Evolutionary conservation across 495 filamentous ascomycete genomes (phyloP), one percentile per base, ranked within the genome.

Genomic region (Penicillium lividum): DNA sequence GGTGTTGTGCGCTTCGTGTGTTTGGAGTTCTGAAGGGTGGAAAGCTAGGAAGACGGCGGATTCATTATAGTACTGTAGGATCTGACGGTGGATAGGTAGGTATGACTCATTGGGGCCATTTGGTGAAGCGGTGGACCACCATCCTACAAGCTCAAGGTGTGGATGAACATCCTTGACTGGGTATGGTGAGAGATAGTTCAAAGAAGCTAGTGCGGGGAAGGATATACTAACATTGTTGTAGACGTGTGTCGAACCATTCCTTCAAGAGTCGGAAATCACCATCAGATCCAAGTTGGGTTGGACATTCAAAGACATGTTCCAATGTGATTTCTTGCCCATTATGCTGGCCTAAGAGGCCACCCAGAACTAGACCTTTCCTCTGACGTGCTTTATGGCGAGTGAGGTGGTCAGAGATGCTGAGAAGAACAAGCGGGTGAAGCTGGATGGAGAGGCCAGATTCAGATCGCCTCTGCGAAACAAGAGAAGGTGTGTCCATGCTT

Each of bases 361-460:
- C 95, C 29, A 96, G 84, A 33, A 97, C 82, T 5, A 91, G 91
- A 0, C 88, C 89, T 44, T 80, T 71, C 52, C 89, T 83, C 49
- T 82, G 79, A 30, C 95, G 86, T 42, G 94, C 82, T 13, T 86
- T 89, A 73, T 94, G 92, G 51, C 94, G 85, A 43, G 93, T 95
- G 70, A 97, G 92, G 72, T 92, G 93, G 77, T 99, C 94, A 51
- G 93, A 97, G 59, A 99, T 93, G 18, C 90, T 96, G 74, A 99
- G 90, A 51, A 98, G 86, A 31, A 95, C 91, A 9, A 99, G 86
- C 43, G 94, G 94, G 68, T 99, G 94, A 5, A 99, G 86, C 63
- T 91, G 88, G 30, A 93, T 86, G 62, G 89, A 84, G 16, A 95
- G 84, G 25, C 89, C 86, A 13, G 90, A 90, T 62, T 87, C 84